These are phyloP conservation scores for Cladosporium colombiae DNA, from an alignment of 2,329 filamentous ascomycete genomes.

Conservation along the genomic window DNA sequence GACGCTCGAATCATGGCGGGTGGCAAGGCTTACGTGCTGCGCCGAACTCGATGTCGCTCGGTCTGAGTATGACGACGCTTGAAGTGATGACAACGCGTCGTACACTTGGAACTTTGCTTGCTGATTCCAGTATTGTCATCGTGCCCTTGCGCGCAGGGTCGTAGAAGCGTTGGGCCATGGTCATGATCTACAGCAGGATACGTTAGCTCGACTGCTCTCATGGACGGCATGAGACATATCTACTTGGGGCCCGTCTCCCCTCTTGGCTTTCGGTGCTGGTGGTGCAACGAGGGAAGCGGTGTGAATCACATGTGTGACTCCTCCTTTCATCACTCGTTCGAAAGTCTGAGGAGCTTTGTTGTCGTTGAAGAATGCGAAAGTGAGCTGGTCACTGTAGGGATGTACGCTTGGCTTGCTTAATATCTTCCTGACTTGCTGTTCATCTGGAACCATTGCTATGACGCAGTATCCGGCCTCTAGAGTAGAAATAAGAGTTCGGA, in stretches of 20 bases:
- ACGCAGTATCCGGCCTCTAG: neutral
- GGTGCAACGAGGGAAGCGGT: neutral
- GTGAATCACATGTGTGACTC: neutral
- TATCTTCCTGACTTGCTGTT: neutral
- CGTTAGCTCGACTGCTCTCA: neutral
- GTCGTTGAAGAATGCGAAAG: neutral
- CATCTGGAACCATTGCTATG: neutral
- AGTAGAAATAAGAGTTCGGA: neutral
- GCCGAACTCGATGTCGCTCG: neutral
- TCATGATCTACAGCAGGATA: neutral
- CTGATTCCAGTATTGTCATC: neutral
- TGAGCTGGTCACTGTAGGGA: neutral
- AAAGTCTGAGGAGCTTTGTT: neutral
- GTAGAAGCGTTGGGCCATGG: neutral
- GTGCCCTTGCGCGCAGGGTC: neutral
- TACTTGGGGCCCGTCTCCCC: neutral
- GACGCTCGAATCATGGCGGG: neutral
- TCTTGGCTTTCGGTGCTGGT: neutral
- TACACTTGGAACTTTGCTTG: conserved; percentile 29
- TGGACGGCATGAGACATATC: neutral
- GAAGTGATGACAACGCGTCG: conserved; percentile 44
- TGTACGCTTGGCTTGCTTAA: neutral
- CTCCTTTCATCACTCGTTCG: neutral
- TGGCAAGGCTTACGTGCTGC: neutral
- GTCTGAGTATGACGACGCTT: neutral